Percentiles rank a stretch among this genome's conserved stretches.
Conservation (phyloP, 2,329 filamentous ascomycete species). For the Hortaea werneckii region DNA sequence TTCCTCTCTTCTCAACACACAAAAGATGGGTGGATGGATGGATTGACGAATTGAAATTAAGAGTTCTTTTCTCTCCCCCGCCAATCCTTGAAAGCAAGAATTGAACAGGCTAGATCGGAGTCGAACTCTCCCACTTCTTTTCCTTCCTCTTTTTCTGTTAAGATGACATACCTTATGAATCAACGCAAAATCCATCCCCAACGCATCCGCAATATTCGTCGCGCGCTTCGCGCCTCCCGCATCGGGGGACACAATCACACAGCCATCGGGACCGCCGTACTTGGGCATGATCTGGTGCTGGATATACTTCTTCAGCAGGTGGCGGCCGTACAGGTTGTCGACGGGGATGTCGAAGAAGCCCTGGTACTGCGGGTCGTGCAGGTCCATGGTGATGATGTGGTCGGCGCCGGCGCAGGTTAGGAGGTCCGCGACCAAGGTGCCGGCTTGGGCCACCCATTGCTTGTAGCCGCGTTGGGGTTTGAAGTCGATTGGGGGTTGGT, state of each 20-base stretch:
- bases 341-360: conserved; percentile 98
- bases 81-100: no score
- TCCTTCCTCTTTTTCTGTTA: no score
- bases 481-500: conserved; percentile 37
- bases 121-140: no score
- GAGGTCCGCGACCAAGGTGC: conserved; percentile 86
- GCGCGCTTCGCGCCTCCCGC: conserved; percentile 94
- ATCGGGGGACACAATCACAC: conserved; percentile 87
- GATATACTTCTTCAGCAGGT: conserved; percentile 58
- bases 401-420: conserved; percentile 92
- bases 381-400: conserved; percentile 95
- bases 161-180: conserved; percentile 75
- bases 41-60: no score
- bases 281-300: conserved; percentile 76
- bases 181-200: conserved; percentile 90
- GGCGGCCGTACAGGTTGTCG: conserved; percentile 87
- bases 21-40: no score
- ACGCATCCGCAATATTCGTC: conserved; percentile 83
- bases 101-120: no score
- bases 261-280: conserved; percentile 43
- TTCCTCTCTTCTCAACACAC: no score
- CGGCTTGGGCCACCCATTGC: conserved; percentile 96
- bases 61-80: no score
- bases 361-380: conserved; percentile 94
- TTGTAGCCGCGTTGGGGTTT: conserved; percentile 88